Conservation (phyloP, 306 rosid genomes). For the Sophora flavescens region DNA sequence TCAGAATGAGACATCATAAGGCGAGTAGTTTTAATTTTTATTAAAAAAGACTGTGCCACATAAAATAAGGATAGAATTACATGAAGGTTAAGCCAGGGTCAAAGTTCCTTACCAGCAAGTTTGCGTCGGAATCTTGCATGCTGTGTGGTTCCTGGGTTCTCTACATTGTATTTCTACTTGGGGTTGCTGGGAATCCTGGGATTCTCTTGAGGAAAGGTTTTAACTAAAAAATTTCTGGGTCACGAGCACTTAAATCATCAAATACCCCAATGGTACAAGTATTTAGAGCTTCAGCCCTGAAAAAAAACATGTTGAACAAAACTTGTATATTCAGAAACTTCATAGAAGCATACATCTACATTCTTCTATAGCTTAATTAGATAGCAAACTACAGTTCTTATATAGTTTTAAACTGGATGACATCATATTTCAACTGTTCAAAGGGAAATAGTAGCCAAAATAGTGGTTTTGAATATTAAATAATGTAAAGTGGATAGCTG, state of each 20-base stretch:
- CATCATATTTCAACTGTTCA: too few relatives aligned
- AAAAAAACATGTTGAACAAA: neutral
- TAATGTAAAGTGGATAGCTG: too few relatives aligned
- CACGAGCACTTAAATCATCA: neutral
- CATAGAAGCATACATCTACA: too few relatives aligned
- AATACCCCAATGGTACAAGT: neutral
- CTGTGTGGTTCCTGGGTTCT: too few relatives aligned
- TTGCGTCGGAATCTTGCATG: neutral
- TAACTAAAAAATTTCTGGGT: neutral
- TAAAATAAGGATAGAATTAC: neutral
- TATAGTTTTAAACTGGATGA: too few relatives aligned
- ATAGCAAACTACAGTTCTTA: too few relatives aligned
- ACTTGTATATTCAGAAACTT: neutral
- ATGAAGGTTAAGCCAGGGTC: neutral
- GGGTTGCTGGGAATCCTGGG: neutral
- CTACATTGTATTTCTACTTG: neutral
- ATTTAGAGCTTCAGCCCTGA: too few relatives aligned
- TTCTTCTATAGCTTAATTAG: too few relatives aligned
- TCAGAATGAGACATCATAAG: too few relatives aligned
- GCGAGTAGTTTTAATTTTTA: neutral
- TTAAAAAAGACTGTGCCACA: neutral
- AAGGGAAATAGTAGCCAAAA: too few relatives aligned
- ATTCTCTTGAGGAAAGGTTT: neutral
- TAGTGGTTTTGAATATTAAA: too few relatives aligned
- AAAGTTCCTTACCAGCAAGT: neutral